Base-by-base conservation (phyloP, 805 yeast genomes). In the Saturnispora dispora region DNA sequence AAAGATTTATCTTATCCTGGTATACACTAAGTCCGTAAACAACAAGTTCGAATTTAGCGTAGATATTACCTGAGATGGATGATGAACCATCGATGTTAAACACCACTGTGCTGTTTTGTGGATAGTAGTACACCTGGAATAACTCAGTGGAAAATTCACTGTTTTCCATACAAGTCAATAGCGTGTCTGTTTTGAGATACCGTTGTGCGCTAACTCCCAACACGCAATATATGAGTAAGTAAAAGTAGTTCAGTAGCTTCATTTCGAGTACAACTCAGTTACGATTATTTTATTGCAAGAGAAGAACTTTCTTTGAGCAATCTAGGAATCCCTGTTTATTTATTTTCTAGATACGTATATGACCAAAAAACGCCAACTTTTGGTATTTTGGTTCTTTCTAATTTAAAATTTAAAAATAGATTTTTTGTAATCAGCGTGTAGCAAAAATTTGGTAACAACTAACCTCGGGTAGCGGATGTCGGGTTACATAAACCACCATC, bases 91-190 rank as follows among this genome's bases (percentile, higher is more conserved):
- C 77, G 28, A 91, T 74, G 57, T 85, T 82, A 58, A 88, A 81
- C 4, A 68, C 72, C 8, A 83, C 82, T 1, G 85, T 73, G 20
- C 65, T 67, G 66, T 85, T 85, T 44, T 67, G 73, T 4, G 96
- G 95, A 61, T 70, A 83, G 65, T 76, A 87, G 42, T 68, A 68
- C 48, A 90, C 95, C 59, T 87, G 85, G 63, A 93, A 90, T 57
- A 74, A 78, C 8, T 89, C 78, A 5, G 97, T 91, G 3, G 96
- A 81, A 60, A 93, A 81, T 63, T 81, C 84, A 7, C 99, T 90
- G 65, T 85, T 73, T 42, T 81, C 83, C 96, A 89, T 90, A 72
- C 99, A 93, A 39, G 98, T 87, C 59, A 91, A 71, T 58, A 93
- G 73, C 8, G 97, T 88, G 18, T 79, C 55, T 13, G 71, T 71